Conservation (phyloP, 371 early-diverging fungal species). For the Coemansia sp. region DNA sequence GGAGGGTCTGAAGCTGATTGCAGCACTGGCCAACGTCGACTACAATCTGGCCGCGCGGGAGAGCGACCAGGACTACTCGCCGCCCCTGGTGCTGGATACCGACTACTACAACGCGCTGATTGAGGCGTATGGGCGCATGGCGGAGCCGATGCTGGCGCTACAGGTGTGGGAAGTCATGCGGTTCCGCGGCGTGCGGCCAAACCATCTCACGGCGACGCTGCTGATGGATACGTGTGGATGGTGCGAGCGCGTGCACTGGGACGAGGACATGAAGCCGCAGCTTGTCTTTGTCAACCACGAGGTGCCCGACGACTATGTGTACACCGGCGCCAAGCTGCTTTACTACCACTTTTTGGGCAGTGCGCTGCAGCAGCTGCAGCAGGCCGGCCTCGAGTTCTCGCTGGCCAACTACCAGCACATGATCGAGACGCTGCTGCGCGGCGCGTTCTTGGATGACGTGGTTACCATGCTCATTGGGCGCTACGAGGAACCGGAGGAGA, state of each 20-base stretch:
- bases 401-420: slow-evolving; percentile 42
- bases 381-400: slow-evolving; percentile 36
- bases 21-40: slow-evolving; percentile 46
- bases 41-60: slow-evolving; percentile 36
- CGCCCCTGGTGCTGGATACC: slow-evolving; percentile 28
- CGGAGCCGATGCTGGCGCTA: slow-evolving; percentile 41
- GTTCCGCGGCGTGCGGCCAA: slow-evolving; percentile 40
- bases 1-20: slow-evolving; percentile 44
- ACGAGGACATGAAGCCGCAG: slow-evolving; percentile 42
- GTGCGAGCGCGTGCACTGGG: slow-evolving; percentile 51
- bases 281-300: slow-evolving; percentile 21
- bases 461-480: slow-evolving; percentile 28
- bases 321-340: slow-evolving; percentile 31
- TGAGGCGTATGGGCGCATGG: slow-evolving; percentile 47
- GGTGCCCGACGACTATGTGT: slow-evolving; percentile 38
- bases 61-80: not conserved
- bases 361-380: slow-evolving; percentile 30
- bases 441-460: slow-evolving; percentile 26
- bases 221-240: slow-evolving; percentile 50
- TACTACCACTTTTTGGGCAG: slow-evolving; percentile 36
- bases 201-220: slow-evolving; percentile 42
- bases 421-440: slow-evolving; percentile 35
- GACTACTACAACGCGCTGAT: slow-evolving; percentile 48
- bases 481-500: slow-evolving; percentile 14
- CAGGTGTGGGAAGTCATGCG: slow-evolving; percentile 52